These are phyloP conservation scores for Chalaropsis thielavioides DNA, from an alignment of 2,329 filamentous ascomycete species.

Conservation along the genomic window DNA sequence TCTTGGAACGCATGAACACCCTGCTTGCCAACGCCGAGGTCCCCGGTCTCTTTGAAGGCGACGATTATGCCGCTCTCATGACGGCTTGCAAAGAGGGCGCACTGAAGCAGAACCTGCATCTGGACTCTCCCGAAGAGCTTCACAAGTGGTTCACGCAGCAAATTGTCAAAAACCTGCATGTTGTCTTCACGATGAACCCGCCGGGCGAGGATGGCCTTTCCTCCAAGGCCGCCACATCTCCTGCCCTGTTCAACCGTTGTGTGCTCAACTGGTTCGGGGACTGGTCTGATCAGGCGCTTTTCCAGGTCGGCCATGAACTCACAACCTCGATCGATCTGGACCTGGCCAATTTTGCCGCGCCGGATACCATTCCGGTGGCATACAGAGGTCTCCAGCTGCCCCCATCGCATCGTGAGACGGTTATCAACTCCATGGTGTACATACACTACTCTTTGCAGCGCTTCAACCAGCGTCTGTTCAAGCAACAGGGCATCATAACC, in stretches of 20 bases:
- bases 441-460: constrained; percentile 88
- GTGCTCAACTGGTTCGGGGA: constrained; percentile 99
- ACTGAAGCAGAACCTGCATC: constrained; percentile 81
- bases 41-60: constrained; percentile 95
- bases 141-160: constrained; percentile 99
- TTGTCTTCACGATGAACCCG: constrained; percentile 99
- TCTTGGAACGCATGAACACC: constrained; percentile 98
- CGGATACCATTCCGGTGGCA: constrained; percentile 83
- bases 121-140: constrained; percentile 97
- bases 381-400: constrained; percentile 76
- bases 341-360: constrained; percentile 67
- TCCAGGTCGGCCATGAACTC: constrained; percentile 91
- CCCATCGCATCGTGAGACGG: constrained; percentile 75
- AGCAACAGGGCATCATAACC: constrained; percentile 83
- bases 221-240: constrained; percentile 93
- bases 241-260: constrained; percentile 96
- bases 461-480: constrained; percentile 77
- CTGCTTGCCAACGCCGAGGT: constrained; percentile 98
- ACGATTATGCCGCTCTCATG: constrained; percentile 96
- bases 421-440: constrained; percentile 98
- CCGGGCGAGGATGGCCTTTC: constrained; percentile 76
- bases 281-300: constrained; percentile 97
- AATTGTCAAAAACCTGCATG: constrained; percentile 96
- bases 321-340: constrained; percentile 95
- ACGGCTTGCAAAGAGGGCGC: constrained; percentile 97